Percentiles rank a stretch among this genome's conserved stretches.
phyloP scores from a whole-genome alignment of 176 grass and related monocot genomes.

The Carex parvula region DNA sequence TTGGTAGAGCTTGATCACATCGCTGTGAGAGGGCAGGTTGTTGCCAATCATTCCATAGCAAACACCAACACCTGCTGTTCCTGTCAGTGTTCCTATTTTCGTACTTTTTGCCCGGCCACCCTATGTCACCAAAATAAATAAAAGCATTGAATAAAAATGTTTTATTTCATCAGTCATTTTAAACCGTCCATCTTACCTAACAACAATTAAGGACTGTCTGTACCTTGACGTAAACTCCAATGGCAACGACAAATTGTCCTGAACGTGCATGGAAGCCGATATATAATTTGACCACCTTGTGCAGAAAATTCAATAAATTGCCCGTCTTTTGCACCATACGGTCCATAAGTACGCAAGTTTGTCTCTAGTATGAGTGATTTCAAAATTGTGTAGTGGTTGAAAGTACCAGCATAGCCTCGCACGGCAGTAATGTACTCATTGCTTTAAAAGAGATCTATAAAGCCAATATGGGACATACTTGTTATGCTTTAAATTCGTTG shows the following conservation, averaged over 20 bases:
- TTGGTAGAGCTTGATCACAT: slow-evolving; percentile 55
- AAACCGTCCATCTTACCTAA: not conserved
- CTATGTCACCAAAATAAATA: not conserved
- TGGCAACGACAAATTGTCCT: slow-evolving; percentile 36
- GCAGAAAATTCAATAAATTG: slow-evolving; percentile 31
- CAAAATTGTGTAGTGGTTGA: slow-evolving; percentile 15
- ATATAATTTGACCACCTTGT: slow-evolving; percentile 33
- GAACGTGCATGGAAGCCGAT: slow-evolving; percentile 52
- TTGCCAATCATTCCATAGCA: slow-evolving; percentile 58
- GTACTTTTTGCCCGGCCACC: slow-evolving; percentile 21
- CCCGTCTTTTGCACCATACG: slow-evolving; percentile 36
- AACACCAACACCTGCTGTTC: slow-evolving; percentile 22
- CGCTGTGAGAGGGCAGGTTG: slow-evolving; percentile 41
- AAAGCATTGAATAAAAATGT: not conserved
- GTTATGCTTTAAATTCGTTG: too few species aligned
- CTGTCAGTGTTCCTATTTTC: not conserved
- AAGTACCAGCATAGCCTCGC: slow-evolving; percentile 28
- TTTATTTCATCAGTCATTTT: not conserved
- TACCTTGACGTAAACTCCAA: slow-evolving; percentile 40
- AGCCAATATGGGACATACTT: not conserved
- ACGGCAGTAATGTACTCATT: slow-evolving; percentile 33
- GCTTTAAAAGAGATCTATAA: slow-evolving; percentile 29
- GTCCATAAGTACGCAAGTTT: slow-evolving; percentile 36
- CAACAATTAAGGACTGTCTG: not conserved
- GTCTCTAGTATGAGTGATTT: slow-evolving; percentile 36